These are phyloP conservation scores for Geopyxis carbonaria DNA, from an alignment of 495 filamentous ascomycete genomes.

Conservation along the genomic window DNA sequence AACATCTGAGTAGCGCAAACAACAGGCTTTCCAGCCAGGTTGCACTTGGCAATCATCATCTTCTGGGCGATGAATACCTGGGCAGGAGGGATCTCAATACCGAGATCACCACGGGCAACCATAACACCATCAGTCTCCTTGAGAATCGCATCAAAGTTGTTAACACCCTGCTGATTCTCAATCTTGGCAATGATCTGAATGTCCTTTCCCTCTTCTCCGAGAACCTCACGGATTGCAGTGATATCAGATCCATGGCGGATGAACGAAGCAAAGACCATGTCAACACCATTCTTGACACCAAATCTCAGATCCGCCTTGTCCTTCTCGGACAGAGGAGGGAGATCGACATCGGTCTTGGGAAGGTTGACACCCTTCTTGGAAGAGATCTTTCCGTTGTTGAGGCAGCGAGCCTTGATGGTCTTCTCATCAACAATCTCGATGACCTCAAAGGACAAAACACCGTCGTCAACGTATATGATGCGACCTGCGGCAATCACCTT, in stretches of 20 bases:
- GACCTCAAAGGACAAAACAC: constrained; percentile 89
- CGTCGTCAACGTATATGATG: constrained; percentile 95
- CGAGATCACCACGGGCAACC: constrained; percentile 96
- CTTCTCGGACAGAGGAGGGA: constrained; percentile 96
- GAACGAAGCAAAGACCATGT: constrained; percentile 98
- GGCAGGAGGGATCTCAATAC: constrained; percentile 94
- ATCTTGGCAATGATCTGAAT: constrained; percentile 99
- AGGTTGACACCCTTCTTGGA: constrained; percentile 98
- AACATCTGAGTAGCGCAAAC: constrained; percentile 82
- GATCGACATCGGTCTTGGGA: constrained; percentile 94
- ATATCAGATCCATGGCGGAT: constrained; percentile 89
- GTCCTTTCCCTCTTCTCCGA: constrained; percentile 81
- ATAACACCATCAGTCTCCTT: constrained; percentile 96
- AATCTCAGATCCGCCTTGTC: constrained; percentile 84
- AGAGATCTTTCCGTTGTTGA: constrained; percentile 96
- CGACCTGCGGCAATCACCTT: constrained; percentile 88
- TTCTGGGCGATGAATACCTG: constrained; percentile 99
- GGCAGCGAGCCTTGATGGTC: constrained; percentile 63
- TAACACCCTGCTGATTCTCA: constrained; percentile 95
- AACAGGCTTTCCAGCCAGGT: constrained; percentile 94
- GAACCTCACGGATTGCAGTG: constrained; percentile 71
- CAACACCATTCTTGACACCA: constrained; percentile 92
- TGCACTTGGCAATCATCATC: constrained; percentile 99
- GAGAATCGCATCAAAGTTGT: constrained; percentile 98
- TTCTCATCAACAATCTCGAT: constrained; percentile 72